These are phyloP conservation scores for Geotrichum siamense DNA, from an alignment of 1,139 yeast genomes.

Conservation along the genomic window DNA sequence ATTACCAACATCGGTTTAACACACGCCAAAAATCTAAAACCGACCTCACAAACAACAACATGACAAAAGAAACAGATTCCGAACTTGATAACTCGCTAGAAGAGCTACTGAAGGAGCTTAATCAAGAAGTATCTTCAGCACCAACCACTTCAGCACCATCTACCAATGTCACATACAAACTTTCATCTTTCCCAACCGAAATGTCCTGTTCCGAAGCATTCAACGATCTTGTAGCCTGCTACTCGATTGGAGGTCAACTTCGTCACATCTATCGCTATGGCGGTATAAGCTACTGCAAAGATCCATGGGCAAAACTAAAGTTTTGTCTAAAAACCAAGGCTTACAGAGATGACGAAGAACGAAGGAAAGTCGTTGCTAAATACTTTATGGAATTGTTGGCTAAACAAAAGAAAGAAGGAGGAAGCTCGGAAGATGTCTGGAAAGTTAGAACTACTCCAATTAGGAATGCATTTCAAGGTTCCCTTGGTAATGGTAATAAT, in stretches of 20 bases:
- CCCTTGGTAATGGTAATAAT: background rate
- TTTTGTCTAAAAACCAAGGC: constrained; percentile 55
- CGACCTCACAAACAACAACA: background rate
- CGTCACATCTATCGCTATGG: constrained; percentile 80
- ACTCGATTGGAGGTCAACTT: constrained; percentile 83
- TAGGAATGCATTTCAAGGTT: constrained; percentile 29
- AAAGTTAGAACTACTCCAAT: constrained; percentile 41
- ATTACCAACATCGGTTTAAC: too few relatives aligned
- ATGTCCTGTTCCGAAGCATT: constrained; percentile 75
- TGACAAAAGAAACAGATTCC: constrained; percentile 1
- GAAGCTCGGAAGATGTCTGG: constrained; percentile 77
- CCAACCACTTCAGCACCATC: background rate
- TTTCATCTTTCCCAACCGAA: constrained; percentile 32
- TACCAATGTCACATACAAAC: constrained; percentile 11
- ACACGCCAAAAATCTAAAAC: background rate
- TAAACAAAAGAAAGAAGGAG: constrained; percentile 50
- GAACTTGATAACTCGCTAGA: constrained; percentile 19
- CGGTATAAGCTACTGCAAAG: constrained; percentile 59
- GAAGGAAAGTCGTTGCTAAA: constrained; percentile 49
- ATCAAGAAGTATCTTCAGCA: constrained; percentile 3
- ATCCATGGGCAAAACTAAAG: constrained; percentile 67
- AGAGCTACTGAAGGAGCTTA: constrained; percentile 21
- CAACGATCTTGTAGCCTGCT: constrained; percentile 79
- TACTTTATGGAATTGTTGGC: constrained; percentile 61
- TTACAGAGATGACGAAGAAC: constrained; percentile 43